These are phyloP conservation scores for Lentinula guzmanii DNA, from an alignment of 768 basidiomycete genomes.

Conservation along the genomic window DNA sequence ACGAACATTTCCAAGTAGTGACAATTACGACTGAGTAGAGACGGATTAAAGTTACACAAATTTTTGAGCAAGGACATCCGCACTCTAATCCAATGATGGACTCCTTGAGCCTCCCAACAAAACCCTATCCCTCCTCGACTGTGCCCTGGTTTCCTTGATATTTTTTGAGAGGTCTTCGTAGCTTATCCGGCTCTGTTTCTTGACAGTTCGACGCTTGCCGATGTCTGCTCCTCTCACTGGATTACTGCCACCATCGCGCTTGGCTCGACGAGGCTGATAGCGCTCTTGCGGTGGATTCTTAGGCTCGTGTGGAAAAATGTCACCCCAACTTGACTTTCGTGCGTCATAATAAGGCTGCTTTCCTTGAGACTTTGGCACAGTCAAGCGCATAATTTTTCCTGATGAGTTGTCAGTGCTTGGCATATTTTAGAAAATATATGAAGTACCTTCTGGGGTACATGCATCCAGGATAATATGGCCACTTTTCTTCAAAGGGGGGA, in stretches of 20 bases:
- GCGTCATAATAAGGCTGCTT: slow-evolving; percentile 94
- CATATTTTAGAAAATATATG: neutral
- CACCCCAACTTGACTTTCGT: slow-evolving; percentile 90
- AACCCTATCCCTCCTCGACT: slow-evolving; percentile 22
- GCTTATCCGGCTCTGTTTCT: slow-evolving; percentile 22
- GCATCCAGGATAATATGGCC: slow-evolving; percentile 91
- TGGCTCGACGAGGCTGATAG: slow-evolving; percentile 30
- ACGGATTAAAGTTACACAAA: too few species aligned
- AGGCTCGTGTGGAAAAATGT: slow-evolving; percentile 86
- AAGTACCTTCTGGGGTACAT: slow-evolving; percentile 75
- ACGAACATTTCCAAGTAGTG: slow-evolving; percentile 8
- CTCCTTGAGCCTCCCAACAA: neutral
- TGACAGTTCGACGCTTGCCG: slow-evolving; percentile 41
- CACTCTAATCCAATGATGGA: neutral
- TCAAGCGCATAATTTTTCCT: slow-evolving; percentile 91
- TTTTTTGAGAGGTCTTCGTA: slow-evolving; percentile 32
- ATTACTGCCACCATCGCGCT: slow-evolving; percentile 19
- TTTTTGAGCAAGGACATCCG: too few species aligned
- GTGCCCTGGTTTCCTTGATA: slow-evolving; percentile 32
- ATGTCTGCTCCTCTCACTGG: slow-evolving; percentile 41
- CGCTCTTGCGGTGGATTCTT: slow-evolving; percentile 74
- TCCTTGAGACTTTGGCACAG: slow-evolving; percentile 91
- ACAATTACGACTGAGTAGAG: neutral
- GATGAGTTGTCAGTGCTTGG: neutral
- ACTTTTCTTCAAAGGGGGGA: slow-evolving; percentile 86